phyloP scores from a whole-genome alignment of 441 rosid genomes.

The Croton laevigatus region DNA sequence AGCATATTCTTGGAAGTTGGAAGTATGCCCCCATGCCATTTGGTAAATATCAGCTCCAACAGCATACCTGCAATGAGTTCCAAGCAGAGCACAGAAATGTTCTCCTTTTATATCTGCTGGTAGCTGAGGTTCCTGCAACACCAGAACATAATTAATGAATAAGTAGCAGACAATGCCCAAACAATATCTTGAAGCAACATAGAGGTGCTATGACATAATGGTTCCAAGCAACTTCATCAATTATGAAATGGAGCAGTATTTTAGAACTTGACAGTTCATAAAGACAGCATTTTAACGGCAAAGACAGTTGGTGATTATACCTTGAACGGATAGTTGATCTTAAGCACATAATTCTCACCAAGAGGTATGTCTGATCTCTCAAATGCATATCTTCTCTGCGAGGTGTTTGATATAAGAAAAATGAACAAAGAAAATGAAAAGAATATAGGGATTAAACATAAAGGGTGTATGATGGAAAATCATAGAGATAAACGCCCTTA shows the following conservation, averaged over 20 bases:
- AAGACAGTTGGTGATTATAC: conserved; percentile 33
- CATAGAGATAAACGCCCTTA: not conserved
- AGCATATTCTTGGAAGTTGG: not conserved
- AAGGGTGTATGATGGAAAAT: not conserved
- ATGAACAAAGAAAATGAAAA: conserved; percentile 11
- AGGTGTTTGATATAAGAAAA: conserved; percentile 22
- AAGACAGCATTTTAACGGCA: not conserved
- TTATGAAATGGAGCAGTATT: not conserved
- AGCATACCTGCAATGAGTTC: conserved; percentile 81
- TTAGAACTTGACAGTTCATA: not conserved
- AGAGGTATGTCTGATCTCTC: conserved; percentile 72
- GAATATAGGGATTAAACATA: conserved; percentile 7
- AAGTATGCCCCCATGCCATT: conserved; percentile 4
- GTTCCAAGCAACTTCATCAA: conserved; percentile 3
- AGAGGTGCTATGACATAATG: not conserved
- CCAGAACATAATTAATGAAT: conserved; percentile 14
- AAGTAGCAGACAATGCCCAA: conserved; percentile 15
- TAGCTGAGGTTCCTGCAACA: conserved; percentile 77
- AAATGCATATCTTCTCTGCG: conserved; percentile 86
- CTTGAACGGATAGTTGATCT: conserved; percentile 91
- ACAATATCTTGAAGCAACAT: not conserved
- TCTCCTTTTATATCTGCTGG: conserved; percentile 86
- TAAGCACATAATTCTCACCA: conserved; percentile 82
- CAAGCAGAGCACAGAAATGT: conserved; percentile 75
- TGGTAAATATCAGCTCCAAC: conserved; percentile 17